Evolutionary conservation across 768 basidiomycete species (phyloP), one percentile per base, ranked within the genome.

Genomic region (Hortiboletus campestris): DNA sequence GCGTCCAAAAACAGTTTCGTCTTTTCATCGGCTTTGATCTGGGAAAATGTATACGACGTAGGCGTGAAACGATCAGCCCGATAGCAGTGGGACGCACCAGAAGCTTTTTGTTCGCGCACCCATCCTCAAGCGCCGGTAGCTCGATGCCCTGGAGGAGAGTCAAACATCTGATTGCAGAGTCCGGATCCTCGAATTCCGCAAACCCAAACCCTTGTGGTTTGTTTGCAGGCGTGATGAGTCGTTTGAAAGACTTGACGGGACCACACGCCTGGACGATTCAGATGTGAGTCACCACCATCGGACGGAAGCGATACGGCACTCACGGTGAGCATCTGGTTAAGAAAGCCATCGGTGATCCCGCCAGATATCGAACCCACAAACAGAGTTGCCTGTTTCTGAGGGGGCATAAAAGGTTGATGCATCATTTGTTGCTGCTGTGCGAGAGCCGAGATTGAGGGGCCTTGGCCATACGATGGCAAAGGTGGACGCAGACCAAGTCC

Each of bases 21-120:
- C 75, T 97, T 97, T 74, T 97, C 94, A 70, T 99, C 97, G 54
- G 92, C 94, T 76, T 96, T 98, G 58, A 98, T 85, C 89, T 93
- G 67, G 41, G 53, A 40, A 55, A 19, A 25, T 32, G 46, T 6
- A 42, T n/a, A 65, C 60, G 72, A 75, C 69, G 75, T 78, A 78
- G 78, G 75, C 66, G 64, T 74, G 76, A 62, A 58, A 44, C 25
- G 25, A 48, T 40, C 9, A 35, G 29, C 9, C 1, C 14, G 41
- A 53, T 14, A 40, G 52, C 7, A 35, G 57, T 32, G 50, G 53
- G 67, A 84, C 89, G 78, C 75, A 92, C 94, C 66, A 86, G 71
- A 17, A 89, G 68, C 49, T 80, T 80, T 71, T 89, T 89, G 60
- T 80, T 81, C 17, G 79, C 79, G 41, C 84, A 80, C 0, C 81